Evolutionary conservation across 2,329 filamentous ascomycete species (phyloP), one percentile per base, ranked within the genome.

Genomic region (Ploettnerulaceae sp.): DNA sequence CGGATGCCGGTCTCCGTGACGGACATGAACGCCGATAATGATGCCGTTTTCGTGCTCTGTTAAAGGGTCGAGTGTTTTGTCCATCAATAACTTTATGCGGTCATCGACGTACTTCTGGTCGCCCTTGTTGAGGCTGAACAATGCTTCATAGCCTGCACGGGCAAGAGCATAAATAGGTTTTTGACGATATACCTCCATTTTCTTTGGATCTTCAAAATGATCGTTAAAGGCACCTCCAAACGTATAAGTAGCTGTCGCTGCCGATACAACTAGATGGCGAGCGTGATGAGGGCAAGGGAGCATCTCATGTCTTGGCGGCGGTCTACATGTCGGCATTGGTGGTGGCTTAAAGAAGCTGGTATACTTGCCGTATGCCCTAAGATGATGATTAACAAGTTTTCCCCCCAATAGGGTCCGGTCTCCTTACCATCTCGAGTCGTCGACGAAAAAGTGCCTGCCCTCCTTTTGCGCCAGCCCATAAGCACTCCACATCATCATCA

Each of bases 401-500:
- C 15, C 12, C 4, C n/a, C 8, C 18, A 22, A 11, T 15, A 47
- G 15, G 3, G 24, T 26, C n/a, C 21, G 17, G 22, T 21, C 14
- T 43, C 53, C 64, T 45, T 64, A 73, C 76, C 89, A 95, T 55
- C 83, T 75, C 5, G 84, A 80, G 66, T 95, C 89, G 58, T 94
- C 87, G 52, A 95, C 72, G 68, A 95, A 94, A 66, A 95, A 94
- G 1, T 80, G 73, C 18, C 88, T 74, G 11, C 77, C 78, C 62
- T 94, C 85, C 49, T 81, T 76, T 61, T 83, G 73, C 2, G 89
- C 87, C 44, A 94, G 68, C 3, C 86, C 86, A 62, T 93, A 94
- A 20, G 87, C 83, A 58, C 84, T 84, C 88, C 89, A 95, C 46
- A 95, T 63, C 60, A 82, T 76, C 75, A 94, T 81, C 49, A 95